Evolutionary conservation across 192 early-diverging fungal species (phyloP), one percentile per base, ranked within the genome.

Genomic region (Backusella morwellensis): DNA sequence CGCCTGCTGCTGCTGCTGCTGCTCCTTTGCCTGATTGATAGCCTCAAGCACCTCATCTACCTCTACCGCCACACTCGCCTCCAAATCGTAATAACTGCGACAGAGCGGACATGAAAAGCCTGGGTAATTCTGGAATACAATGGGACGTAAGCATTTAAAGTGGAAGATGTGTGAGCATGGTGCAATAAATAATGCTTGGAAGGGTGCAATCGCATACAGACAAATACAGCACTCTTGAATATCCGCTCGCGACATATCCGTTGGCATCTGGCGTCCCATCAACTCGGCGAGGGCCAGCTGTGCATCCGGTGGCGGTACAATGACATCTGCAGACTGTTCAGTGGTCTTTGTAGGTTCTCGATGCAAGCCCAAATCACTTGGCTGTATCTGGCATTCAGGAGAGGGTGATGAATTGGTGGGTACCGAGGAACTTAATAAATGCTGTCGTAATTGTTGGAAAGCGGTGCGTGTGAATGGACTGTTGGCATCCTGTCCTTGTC

Each of bases 141-240:
- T 81, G 8, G 92, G 91, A 74, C 90, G 91, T 76, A 93, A 86
- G 82, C 93, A 94, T 77, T 92, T 92, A 83, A 92, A 95, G 77
- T 95, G 94, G 86, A 91, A 95, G 78, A 91, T 92, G 74, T 95
- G 94, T 38, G 91, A 93, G 83, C 94, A 95, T 17, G 94, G 94
- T 6, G 93, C 92, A 44, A 95, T 81, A 81, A 95, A 95, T 74
- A 95, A 85, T 19, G 94, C 93, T 83, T 95, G 94, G 80, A 89
- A 89, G 34, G 92, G 92, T 12, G 85, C 84, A 81, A 95, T 94
- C 69, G 89, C 82, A 80, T 86, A 92, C 67, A 95, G 85, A 81
- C 94, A 95, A 73, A 95, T 95, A 81, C 93, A 95, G 80, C 93
- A 94, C 82, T 92, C 90, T 80, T 78, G 82, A 34, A 75, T 71